A percentile compares a stretch with the other conserved stretches of the same genome.
These are phyloP conservation scores for Colletotrichum sp. DNA, from an alignment of 2,329 filamentous ascomycete genomes.

Conservation along the genomic window DNA sequence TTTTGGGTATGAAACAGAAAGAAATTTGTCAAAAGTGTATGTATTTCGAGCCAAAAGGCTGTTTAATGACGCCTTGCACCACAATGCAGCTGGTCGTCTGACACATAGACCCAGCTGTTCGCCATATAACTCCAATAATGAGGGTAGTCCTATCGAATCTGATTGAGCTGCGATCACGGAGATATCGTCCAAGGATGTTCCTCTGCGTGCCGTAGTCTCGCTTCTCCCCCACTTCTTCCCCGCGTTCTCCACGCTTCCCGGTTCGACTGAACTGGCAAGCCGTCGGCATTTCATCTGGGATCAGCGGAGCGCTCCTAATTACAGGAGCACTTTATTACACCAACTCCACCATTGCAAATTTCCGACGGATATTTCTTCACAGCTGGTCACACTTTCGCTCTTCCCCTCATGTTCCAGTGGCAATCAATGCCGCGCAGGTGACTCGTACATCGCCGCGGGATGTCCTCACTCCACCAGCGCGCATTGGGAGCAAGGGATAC, in stretches of 20 bases:
- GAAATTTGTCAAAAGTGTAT: neutral
- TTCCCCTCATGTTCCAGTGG: neutral
- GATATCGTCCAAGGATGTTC: neutral
- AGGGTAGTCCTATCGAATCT: neutral
- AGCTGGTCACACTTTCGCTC: fast-evolving
- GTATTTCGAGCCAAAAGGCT: neutral
- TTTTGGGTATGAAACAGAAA: neutral
- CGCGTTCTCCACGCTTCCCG: neutral
- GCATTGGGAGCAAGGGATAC: neutral
- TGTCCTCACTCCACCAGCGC: neutral
- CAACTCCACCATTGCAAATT: neutral
- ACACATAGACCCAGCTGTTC: neutral
- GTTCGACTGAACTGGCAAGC: neutral
- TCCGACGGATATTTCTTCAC: neutral
- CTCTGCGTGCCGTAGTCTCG: neutral
- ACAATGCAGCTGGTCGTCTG: neutral
- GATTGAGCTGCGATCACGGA: neutral
- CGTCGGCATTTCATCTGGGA: neutral
- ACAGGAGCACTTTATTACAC: neutral
- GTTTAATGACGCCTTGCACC: neutral
- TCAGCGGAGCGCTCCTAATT: neutral
- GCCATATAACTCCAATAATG: neutral
- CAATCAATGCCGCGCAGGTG: neutral
- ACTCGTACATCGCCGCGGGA: neutral
- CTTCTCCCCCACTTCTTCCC: neutral